phyloP scores from a whole-genome alignment of 495 filamentous ascomycete genomes.

The Paragyromitra xinjiangensis region DNA sequence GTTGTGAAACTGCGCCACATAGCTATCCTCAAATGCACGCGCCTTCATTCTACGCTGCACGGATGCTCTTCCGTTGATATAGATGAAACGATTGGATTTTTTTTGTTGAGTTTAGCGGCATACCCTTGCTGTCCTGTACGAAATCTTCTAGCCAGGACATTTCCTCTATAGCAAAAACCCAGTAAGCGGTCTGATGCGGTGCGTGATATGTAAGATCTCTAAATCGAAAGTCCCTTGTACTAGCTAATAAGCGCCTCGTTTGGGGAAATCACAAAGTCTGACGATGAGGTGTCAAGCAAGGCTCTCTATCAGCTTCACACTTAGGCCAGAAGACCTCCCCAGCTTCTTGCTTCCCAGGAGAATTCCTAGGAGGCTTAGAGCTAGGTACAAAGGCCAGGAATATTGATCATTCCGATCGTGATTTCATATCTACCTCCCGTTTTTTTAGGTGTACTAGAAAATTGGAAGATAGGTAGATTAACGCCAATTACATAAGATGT shows the following conservation, averaged over 20 bases:
- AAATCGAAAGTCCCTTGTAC: neutral
- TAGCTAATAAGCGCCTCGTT: neutral
- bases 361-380: neutral
- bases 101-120: neutral
- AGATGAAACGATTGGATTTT: neutral
- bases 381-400: neutral
- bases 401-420: neutral
- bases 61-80: neutral
- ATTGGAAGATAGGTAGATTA: neutral
- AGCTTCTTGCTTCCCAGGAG: neutral
- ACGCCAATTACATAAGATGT: neutral
- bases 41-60: neutral
- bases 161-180: no score
- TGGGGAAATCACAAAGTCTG: neutral
- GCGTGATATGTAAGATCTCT: neutral
- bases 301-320: neutral
- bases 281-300: neutral
- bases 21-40: neutral
- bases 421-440: neutral
- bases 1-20: conserved; percentile 6
- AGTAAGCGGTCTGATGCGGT: no score
- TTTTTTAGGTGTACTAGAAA: neutral
- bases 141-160: no score
- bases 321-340: no score
- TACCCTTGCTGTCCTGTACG: neutral